Base-by-base conservation (phyloP, 2,329 filamentous ascomycete genomes). In the Lasiodiplodia theobromae region DNA sequence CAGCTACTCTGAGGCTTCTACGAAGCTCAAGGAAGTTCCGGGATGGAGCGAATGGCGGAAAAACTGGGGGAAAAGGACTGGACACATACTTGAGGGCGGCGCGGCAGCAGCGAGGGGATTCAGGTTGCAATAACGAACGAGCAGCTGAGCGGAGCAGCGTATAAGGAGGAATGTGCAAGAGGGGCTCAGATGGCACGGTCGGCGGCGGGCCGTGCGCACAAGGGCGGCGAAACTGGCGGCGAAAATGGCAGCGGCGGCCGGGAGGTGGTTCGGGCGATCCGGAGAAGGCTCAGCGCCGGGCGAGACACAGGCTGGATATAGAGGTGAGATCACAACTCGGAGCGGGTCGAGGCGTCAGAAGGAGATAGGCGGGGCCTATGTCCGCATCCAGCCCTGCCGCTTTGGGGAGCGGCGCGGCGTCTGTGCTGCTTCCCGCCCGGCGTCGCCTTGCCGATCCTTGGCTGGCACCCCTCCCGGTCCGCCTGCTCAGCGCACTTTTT, bases 301-400 rank as follows among this genome's bases (percentile, higher is more conserved):
- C 47, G 49, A 38, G 44, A 64, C 38, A 21, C 21, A 37, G 40
- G 31, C 47, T 34, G 28, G 47, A 49, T 23, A 38, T 38, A 52
- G 60, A 64, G 47, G 60, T n/a, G 44, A 34, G 60, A 38, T 31
- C 21, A 49, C 21, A 49, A 14, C 60, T 14, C 7, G 40, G 23
- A 23, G 60, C 28, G 28, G 31, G 23, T 64, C 44, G 28, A 52
- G n/a, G 47, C 60, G 60, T 64, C 60, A 64, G 60, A 23, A 52
- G 60, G 60, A 64, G 60, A 64, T 64, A 64, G 44, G 60, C 60
- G 60, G 60, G 44, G 60, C 47, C 10, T 64, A 52, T 52, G 60
- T 52, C 60, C 60, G 60, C 60, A 11, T 18, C 11, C 58, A n/a
- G 58, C 60, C 60, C 58, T 63, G 58, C 58, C 47, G 60, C 44